phyloP scores from a whole-genome alignment of 2,329 filamentous ascomycete species.

The Pezicula radicicola region DNA sequence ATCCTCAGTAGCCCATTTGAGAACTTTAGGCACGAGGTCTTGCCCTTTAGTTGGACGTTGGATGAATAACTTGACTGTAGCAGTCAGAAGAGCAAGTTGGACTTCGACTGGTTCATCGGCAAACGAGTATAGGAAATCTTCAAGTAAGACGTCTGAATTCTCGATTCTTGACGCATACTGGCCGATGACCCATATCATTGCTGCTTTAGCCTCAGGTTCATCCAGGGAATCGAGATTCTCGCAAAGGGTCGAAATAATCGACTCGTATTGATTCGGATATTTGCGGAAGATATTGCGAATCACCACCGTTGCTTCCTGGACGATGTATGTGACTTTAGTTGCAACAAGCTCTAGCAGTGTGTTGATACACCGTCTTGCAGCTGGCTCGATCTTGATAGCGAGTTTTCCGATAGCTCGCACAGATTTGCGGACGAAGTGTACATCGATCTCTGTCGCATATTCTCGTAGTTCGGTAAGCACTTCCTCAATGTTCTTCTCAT shows the following conservation, averaged over 20 bases:
- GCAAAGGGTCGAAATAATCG: constrained; percentile 92
- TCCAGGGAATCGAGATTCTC: constrained; percentile 95
- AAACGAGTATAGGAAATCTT: constrained; percentile 94
- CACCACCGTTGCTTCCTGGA: constrained; percentile 97
- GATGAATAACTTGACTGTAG: constrained; percentile 97
- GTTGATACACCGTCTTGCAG: constrained; percentile 87
- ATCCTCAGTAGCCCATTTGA: constrained; percentile 98
- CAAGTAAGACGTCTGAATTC: constrained; percentile 88
- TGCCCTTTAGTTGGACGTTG: constrained; percentile 94
- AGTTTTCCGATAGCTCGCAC: constrained; percentile 97
- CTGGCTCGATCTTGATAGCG: constrained; percentile 97
- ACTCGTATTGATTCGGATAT: constrained; percentile 98
- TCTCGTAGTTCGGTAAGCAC: constrained; percentile 92
- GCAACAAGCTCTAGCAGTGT: constrained; percentile 88
- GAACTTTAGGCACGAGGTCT: constrained; percentile 85
- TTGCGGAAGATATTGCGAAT: constrained; percentile 99
- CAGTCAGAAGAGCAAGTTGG: constrained; percentile 88
- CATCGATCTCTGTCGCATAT: constrained; percentile 97
- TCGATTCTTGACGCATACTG: constrained; percentile 97
- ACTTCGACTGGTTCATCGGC: constrained; percentile 94
- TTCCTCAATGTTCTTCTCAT: constrained; percentile 90
- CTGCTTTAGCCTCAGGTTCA: constrained; percentile 95
- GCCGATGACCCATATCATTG: constrained; percentile 99
- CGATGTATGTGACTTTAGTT: constrained; percentile 98
- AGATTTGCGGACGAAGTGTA: constrained; percentile 97